These are phyloP conservation scores for Solanum lycopersicoides DNA, from an alignment of 257 asterid genomes.

Conservation along the genomic window DNA sequence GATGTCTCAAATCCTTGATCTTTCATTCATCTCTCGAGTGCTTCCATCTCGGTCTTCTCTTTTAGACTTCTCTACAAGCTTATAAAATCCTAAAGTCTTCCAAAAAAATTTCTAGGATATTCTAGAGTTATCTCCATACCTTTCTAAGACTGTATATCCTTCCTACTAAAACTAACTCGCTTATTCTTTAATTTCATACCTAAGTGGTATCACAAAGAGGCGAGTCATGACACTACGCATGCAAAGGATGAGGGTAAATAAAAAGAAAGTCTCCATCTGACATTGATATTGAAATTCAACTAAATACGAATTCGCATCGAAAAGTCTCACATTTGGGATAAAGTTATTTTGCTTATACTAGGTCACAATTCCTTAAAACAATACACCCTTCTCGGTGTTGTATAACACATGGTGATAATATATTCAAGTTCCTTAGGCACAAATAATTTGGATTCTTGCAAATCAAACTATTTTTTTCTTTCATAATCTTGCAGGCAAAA, in stretches of 20 bases:
- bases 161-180: too few species aligned
- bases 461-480: neutral
- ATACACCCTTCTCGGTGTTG: neutral
- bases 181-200: too few species aligned
- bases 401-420: neutral
- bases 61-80: too few species aligned
- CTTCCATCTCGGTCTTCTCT: too few species aligned
- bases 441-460: neutral
- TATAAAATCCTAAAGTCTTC: too few species aligned
- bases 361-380: neutral
- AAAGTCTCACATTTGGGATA: too few species aligned
- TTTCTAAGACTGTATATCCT: too few species aligned
- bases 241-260: constrained; percentile 24
- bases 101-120: too few species aligned
- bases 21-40: too few species aligned
- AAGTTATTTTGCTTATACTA: neutral
- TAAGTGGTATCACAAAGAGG: too few species aligned
- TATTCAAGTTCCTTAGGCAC: neutral
- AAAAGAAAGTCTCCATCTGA: constrained; percentile 65
- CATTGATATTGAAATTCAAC: constrained; percentile 26
- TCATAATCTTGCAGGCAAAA: constrained; percentile 24
- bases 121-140: too few species aligned
- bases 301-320: rapidly evolving
- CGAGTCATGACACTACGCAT: neutral
- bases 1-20: too few species aligned